Evolutionary conservation across 805 yeast species (phyloP).

Genomic region (Hagleromyces aurorensis): DNA sequence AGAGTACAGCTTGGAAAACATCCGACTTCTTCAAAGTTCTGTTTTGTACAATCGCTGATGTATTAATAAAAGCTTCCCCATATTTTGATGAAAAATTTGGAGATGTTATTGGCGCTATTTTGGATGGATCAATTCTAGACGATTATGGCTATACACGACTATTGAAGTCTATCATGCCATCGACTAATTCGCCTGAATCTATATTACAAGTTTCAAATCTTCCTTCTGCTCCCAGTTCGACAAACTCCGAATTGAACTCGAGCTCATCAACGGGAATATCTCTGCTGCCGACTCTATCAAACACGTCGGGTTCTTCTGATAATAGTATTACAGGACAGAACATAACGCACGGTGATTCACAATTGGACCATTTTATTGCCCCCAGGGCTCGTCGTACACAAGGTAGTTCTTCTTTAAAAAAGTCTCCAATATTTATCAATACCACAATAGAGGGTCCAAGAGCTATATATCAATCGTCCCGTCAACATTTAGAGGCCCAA

Average conservation of each 20-base stretch:
- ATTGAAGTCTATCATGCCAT: constrained; percentile 7
- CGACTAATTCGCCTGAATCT: too few species aligned
- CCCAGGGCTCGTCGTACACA: constrained; percentile 14
- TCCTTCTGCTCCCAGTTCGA: too few species aligned
- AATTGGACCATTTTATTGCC: constrained; percentile 11
- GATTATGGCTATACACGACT: constrained; percentile 14
- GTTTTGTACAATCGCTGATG: constrained; percentile 23
- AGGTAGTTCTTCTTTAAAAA: constrained; percentile 7
- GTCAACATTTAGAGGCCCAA: constrained; percentile 2
- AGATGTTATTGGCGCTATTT: constrained; percentile 20
- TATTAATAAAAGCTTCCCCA: constrained; percentile 18
- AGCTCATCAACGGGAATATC: too few species aligned
- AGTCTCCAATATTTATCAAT: constrained; percentile 5
- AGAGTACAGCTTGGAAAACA: constrained; percentile 21
- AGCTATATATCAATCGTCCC: constrained; percentile 3
- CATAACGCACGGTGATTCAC: constrained; percentile 5
- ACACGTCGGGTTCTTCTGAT: constrained; percentile 9
- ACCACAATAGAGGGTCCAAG: constrained; percentile 3
- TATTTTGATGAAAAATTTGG: constrained; percentile 22
- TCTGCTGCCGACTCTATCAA: constrained; percentile 8
- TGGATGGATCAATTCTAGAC: constrained; percentile 20
- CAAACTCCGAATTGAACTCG: too few species aligned
- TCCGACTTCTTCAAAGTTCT: constrained; percentile 29
- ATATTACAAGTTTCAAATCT: too few species aligned
- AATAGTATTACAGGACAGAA: constrained; percentile 6